phyloP scores from a whole-genome alignment of 2,329 filamentous ascomycete genomes.

The Xylariaceae sp. region DNA sequence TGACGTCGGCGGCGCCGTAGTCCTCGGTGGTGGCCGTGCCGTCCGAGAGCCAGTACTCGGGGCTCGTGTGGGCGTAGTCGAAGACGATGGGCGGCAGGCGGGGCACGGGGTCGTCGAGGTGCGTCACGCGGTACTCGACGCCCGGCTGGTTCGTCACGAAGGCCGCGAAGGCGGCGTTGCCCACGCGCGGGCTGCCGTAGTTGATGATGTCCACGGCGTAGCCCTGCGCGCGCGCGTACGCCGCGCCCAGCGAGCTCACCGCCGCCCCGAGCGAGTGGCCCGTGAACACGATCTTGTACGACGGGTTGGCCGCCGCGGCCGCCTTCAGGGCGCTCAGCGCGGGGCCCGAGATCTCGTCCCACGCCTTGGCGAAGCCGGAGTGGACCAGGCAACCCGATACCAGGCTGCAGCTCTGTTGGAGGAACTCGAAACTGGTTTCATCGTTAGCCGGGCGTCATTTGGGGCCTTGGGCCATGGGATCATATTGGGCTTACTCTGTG shows the following conservation, averaged over 20 bases:
- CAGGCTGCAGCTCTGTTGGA: slow-evolving; percentile 45
- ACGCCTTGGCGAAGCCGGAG: slow-evolving; percentile 64
- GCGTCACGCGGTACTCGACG: slow-evolving; percentile 68
- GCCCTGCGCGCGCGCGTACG: slow-evolving; percentile 58
- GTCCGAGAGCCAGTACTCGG: slow-evolving; percentile 69
- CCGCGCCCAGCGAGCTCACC: slow-evolving; percentile 65
- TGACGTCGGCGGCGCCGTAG: slow-evolving; percentile 49
- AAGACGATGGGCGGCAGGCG: slow-evolving; percentile 66
- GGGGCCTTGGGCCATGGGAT: neutral
- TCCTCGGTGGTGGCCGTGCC: slow-evolving; percentile 42
- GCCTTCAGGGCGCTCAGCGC: slow-evolving; percentile 51
- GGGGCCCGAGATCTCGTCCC: slow-evolving; percentile 55
- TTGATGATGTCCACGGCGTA: slow-evolving; percentile 64
- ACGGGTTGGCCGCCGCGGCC: slow-evolving; percentile 54
- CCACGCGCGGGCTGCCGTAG: slow-evolving; percentile 70
- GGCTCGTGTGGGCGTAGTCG: slow-evolving; percentile 69
- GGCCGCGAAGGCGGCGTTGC: slow-evolving; percentile 59
- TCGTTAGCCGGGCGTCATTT: neutral
- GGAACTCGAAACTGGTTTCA: slow-evolving; percentile 48
- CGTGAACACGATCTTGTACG: slow-evolving; percentile 61
- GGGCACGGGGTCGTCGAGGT: slow-evolving; percentile 70
- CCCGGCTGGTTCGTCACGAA: slow-evolving; percentile 61
- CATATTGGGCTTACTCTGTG: slow-evolving; percentile 49
- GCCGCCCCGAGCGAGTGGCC: slow-evolving; percentile 75
- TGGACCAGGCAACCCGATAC: slow-evolving; percentile 58